Evolutionary conservation across 345 rosid genomes (phyloP).

Genomic region (Hirschfeldia incana): DNA sequence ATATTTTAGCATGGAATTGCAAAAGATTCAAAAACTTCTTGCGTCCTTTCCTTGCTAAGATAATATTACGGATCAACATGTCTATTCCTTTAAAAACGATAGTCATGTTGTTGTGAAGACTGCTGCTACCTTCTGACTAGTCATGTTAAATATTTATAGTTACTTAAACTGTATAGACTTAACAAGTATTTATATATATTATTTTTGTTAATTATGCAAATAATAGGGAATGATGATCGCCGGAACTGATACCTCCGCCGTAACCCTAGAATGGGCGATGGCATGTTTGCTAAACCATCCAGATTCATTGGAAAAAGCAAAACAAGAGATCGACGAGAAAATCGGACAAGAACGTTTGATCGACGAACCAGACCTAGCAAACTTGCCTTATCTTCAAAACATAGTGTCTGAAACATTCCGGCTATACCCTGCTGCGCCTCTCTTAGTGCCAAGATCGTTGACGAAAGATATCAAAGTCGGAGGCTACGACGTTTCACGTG

Average conservation of each 20-base stretch:
- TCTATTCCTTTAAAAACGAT: no score
- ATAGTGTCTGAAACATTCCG: conserved; percentile 48
- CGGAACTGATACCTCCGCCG: conserved; percentile 52
- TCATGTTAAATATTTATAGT: background rate
- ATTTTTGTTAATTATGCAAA: background rate
- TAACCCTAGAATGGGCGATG: conserved; percentile 54
- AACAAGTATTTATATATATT: background rate
- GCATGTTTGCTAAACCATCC: conserved; percentile 50
- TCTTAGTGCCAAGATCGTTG: conserved; percentile 47
- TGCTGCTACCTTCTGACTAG: no score
- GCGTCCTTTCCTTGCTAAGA: no score
- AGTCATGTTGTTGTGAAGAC: no score
- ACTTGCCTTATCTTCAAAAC: conserved; percentile 43
- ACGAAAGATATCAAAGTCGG: conserved; percentile 43
- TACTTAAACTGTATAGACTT: background rate
- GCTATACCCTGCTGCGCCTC: conserved; percentile 44
- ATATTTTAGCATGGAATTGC: no score
- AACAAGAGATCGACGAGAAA: conserved; percentile 25
- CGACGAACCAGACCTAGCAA: conserved; percentile 42
- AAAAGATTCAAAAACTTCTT: no score
- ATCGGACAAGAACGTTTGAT: conserved; percentile 40
- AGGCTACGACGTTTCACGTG: conserved; percentile 44
- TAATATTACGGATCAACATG: no score
- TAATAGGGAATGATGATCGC: conserved; percentile 44
- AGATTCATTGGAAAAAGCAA: conserved; percentile 30